These are phyloP conservation scores for Diplodia scrobiculata DNA, from an alignment of 2,329 filamentous ascomycete species.

Conservation along the genomic window DNA sequence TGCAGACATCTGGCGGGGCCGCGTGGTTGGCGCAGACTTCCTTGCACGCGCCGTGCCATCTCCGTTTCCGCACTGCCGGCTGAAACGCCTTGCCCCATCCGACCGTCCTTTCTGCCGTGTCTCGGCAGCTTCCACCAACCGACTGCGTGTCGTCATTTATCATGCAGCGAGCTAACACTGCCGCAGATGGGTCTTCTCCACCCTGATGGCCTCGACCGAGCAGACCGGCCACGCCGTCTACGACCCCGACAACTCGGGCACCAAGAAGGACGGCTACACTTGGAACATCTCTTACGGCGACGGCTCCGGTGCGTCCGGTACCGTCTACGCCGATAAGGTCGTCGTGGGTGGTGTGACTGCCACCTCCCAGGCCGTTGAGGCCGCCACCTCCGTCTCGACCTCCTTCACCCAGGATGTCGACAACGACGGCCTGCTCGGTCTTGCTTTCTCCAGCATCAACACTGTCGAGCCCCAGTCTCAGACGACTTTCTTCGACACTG, in stretches of 20 bases:
- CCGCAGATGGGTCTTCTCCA: constrained; percentile 64
- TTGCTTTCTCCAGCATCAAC: constrained; percentile 31
- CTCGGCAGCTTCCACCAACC: background rate
- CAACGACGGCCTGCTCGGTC: constrained; percentile 37
- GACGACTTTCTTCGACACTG: constrained; percentile 63
- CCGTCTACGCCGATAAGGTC: constrained; percentile 68
- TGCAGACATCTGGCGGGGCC: constrained; percentile 4
- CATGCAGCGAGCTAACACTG: background rate
- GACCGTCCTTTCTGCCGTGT: background rate
- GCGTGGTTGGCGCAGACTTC: constrained; percentile 1
- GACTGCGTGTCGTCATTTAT: background rate
- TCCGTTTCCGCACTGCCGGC: background rate
- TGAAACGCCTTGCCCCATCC: constrained; percentile 1
- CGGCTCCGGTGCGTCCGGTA: constrained; percentile 63
- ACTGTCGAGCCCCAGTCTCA: constrained; percentile 55
- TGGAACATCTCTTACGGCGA: constrained; percentile 70
- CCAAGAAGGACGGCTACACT: constrained; percentile 51
- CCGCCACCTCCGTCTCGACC: constrained; percentile 61
- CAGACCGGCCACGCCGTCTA: constrained; percentile 62
- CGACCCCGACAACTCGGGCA: constrained; percentile 53
- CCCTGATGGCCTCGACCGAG: constrained; percentile 55
- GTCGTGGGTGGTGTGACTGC: constrained; percentile 62
- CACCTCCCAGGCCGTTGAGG: constrained; percentile 65
- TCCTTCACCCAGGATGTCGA: constrained; percentile 55
- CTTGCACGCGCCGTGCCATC: constrained; percentile 4